phyloP scores from a whole-genome alignment of 2,329 filamentous ascomycete species.

The Aspergillus terreus region DNA sequence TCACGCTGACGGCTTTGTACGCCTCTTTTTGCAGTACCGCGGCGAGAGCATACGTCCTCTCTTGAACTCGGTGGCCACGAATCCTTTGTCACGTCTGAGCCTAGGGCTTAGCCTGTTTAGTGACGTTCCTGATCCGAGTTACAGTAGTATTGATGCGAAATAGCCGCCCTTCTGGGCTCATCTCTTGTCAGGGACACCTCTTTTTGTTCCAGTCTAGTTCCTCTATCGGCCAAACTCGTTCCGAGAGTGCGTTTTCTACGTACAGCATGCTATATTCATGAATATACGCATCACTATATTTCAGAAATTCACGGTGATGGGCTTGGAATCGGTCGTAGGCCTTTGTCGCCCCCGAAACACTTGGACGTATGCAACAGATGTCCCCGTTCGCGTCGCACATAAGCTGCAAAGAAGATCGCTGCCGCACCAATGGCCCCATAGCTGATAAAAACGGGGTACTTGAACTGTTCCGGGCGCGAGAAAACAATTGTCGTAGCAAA shows the following conservation, averaged over 20 bases:
- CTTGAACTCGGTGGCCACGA: too few species aligned
- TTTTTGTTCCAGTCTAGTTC: too few species aligned
- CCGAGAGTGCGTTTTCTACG: too few species aligned
- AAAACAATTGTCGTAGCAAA: conserved; percentile 65
- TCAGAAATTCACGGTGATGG: background rate
- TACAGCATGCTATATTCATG: background rate
- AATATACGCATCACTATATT: background rate
- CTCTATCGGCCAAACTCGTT: too few species aligned
- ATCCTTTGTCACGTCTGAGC: too few species aligned
- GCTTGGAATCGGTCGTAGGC: background rate
- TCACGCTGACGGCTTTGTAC: too few species aligned
- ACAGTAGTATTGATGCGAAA: background rate
- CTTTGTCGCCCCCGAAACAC: conserved; percentile 14
- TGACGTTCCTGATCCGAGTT: too few species aligned
- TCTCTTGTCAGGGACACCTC: too few species aligned
- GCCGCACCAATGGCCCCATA: conserved; percentile 35
- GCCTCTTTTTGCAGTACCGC: too few species aligned
- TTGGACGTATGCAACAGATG: conserved; percentile 53
- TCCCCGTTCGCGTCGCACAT: conserved; percentile 56
- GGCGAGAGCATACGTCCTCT: too few species aligned
- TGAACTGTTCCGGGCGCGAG: conserved; percentile 60
- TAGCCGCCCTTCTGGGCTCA: background rate
- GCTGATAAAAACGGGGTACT: conserved; percentile 59
- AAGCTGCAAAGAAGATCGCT: conserved; percentile 48
- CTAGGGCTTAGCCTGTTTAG: too few species aligned